Percentiles rank a stretch among this genome's conserved stretches.
These are phyloP conservation scores for Cordyceps fumosorosea DNA, from an alignment of 2,329 filamentous ascomycete species.

Conservation along the genomic window DNA sequence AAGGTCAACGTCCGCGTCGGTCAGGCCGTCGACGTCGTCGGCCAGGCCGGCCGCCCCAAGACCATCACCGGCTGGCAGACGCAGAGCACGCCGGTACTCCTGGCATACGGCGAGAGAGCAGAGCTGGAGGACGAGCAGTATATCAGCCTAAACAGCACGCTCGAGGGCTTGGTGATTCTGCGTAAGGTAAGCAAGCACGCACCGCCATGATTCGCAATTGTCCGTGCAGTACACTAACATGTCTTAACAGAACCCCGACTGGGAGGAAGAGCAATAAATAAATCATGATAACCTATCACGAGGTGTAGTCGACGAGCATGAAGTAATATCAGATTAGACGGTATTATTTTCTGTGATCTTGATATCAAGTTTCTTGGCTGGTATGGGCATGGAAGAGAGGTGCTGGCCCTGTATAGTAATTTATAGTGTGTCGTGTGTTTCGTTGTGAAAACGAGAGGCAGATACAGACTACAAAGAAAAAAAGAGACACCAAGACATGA, in stretches of 20 bases:
- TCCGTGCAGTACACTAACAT: not conserved
- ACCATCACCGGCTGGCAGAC: constrained; percentile 99
- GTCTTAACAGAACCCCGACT: constrained; percentile 31
- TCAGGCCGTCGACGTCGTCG: constrained; percentile 96
- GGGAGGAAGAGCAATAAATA: constrained; percentile 32
- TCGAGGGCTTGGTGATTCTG: constrained; percentile 93
- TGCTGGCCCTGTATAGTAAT: constrained; percentile 27
- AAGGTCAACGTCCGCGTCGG: constrained; percentile 95
- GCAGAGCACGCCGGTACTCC: constrained; percentile 93
- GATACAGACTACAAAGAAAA: not conserved
- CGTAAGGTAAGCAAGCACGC: constrained; percentile 66
- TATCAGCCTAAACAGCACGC: constrained; percentile 78
- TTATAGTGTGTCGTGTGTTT: constrained; percentile 17
- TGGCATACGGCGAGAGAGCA: constrained; percentile 91
- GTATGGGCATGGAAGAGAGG: not conserved
- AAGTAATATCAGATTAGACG: not conserved
- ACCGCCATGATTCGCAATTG: not conserved
- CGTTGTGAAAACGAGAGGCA: not conserved
- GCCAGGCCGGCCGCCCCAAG: constrained; percentile 93
- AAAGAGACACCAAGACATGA: not conserved
- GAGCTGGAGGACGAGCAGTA: constrained; percentile 98
- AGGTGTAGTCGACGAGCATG: not conserved
- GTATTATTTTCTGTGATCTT: not conserved
- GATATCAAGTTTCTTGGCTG: not conserved
- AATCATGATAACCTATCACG: not conserved